Base-by-base conservation (phyloP, 352 stramenopile genomes). In the Phytophthora citrophthora region DNA sequence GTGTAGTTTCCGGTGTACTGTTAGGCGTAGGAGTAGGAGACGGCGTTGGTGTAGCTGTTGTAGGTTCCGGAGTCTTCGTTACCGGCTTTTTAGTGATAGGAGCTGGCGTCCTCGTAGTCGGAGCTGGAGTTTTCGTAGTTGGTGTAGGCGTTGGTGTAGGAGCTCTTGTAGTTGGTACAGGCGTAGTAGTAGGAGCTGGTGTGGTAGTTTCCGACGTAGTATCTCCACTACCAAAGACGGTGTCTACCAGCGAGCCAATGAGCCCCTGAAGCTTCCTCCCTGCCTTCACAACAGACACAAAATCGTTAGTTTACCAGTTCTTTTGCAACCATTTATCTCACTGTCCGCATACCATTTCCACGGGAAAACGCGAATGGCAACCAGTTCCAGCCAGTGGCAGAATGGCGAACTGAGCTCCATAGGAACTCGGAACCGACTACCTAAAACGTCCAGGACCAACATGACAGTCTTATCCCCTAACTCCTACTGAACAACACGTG, bases 391-490 rank as follows among this genome's bases (percentile, higher is more conserved):
- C 51, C 31, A 49, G 11, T 12, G 31, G 23, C 29, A 50, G 66
- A 45, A 70, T 56, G 9, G 29, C 38, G 20, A 13, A 60, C 54
- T 66, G 56, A 38, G 29, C 18, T 56, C 54, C 43, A 24, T 44
- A 8, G 23, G 18, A 38, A 61, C n/a, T 32, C 7, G 26, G 61
- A 52, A 59, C 52, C 36, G 50, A 66, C 51, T 62, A 52, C 20
- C 26, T n/a, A n/a, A 52, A 64, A 56, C 27, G 54, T 58, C 20
- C 53, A 15, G 61, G 20, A 29, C 38, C 29, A 53, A 36, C 36
- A 54, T 58, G 36, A 26, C 31, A 31, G 11, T 70, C 62, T 70
- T 70, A 70, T 70, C 62, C 62, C 62, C 62, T 70, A 65, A 11
- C 13, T 47, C 44, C 44, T 57, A 18, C 36, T 64, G 13, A n/a